Percentiles rank a stretch among this genome's conserved stretches.
Evolutionary conservation across 106 monocot species (phyloP).

Genomic region (Allium sativum): DNA sequence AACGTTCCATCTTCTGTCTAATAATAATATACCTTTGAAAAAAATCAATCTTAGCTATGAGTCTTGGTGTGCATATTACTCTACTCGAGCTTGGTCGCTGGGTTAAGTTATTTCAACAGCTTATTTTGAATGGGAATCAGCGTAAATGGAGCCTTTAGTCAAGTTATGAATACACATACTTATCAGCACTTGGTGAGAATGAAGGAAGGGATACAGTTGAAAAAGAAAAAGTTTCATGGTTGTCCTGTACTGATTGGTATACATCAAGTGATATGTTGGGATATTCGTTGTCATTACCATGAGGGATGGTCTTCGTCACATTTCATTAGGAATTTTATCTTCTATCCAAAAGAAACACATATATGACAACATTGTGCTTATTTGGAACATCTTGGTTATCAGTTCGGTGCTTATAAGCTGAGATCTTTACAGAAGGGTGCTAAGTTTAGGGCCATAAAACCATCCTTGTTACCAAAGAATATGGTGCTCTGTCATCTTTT

Average conservation of each 20-base stretch:
- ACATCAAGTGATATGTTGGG: constrained; percentile 12
- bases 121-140: constrained; percentile 71
- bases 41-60: constrained; percentile 56
- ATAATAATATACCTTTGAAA: constrained; percentile 49
- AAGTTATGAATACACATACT: constrained; percentile 89
- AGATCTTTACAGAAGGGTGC: neutral
- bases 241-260: constrained; percentile 23
- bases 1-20: constrained; percentile 39
- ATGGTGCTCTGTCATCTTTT: constrained; percentile 24
- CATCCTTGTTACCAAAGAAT: constrained; percentile 29
- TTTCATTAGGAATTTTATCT: constrained; percentile 31
- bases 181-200: constrained; percentile 72
- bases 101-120: constrained; percentile 84
- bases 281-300: constrained; percentile 49
- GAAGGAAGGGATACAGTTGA: constrained; percentile 32
- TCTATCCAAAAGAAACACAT: constrained; percentile 59
- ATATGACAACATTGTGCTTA: constrained; percentile 55
- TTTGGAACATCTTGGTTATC: constrained; percentile 50
- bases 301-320: constrained; percentile 63
- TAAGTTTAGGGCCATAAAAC: constrained; percentile 10
- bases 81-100: constrained; percentile 75
- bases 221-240: constrained; percentile 37
- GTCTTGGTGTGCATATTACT: constrained; percentile 59
- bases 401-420: constrained; percentile 51
- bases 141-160: constrained; percentile 74